Evolutionary conservation across 306 rosid genomes (phyloP).

Genomic region (Cucurbita argyrosperma): DNA sequence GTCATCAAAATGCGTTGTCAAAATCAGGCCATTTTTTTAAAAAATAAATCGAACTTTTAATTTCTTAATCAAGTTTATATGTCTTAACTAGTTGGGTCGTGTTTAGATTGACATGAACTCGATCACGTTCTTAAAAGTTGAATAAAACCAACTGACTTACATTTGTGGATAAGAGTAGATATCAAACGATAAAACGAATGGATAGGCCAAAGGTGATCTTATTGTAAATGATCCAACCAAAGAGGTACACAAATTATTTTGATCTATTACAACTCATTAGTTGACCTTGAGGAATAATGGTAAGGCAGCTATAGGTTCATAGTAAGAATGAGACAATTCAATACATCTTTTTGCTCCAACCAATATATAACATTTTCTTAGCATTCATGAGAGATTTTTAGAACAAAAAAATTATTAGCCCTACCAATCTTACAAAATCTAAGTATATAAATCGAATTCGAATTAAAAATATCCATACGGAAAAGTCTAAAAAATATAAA

Average conservation of each 20-base stretch:
- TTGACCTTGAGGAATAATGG: not conserved
- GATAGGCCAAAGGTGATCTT: not conserved
- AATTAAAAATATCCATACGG: not conserved
- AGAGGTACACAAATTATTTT: not conserved
- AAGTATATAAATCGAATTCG: not conserved
- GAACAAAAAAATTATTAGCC: not conserved
- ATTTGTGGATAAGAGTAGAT: not conserved
- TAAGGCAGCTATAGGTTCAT: not conserved
- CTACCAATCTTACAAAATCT: not conserved
- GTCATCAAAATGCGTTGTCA: no score
- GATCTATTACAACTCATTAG: not conserved
- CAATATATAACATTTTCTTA: not conserved
- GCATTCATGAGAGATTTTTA: not conserved
- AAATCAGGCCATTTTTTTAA: no score
- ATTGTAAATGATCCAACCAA: not conserved
- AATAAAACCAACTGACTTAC: no score
- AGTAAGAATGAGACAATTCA: not conserved
- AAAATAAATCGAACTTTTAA: no score
- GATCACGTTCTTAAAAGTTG: no score
- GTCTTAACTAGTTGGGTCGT: no score
- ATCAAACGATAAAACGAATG: not conserved
- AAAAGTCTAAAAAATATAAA: no score
- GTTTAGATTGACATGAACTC: not conserved
- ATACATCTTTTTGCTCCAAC: not conserved
- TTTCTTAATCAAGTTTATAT: no score